phyloP scores from a whole-genome alignment of 2,329 filamentous ascomycete species.

The Leptographium lundbergii region DNA sequence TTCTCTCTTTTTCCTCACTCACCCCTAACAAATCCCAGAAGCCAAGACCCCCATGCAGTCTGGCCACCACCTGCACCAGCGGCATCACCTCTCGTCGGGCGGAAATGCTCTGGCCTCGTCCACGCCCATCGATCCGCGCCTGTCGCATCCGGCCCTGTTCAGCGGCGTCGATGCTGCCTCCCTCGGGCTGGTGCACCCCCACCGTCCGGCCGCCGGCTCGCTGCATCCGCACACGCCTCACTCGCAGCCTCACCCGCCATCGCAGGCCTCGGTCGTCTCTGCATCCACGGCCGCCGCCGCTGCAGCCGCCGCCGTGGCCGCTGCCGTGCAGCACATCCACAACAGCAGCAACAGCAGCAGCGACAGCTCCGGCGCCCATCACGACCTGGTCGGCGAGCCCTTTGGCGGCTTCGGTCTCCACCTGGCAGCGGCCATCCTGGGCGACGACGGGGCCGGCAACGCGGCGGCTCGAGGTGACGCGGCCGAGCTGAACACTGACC shows the following conservation, averaged over 20 bases:
- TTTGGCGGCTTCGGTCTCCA: slow-evolving; percentile 2
- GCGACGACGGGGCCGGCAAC: background rate
- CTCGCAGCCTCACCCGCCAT: background rate
- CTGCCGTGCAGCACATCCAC: background rate
- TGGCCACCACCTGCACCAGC: slow-evolving; percentile 26
- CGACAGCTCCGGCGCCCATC: background rate
- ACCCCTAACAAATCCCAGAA: background rate
- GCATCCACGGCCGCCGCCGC: slow-evolving; percentile 5
- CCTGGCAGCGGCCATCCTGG: slow-evolving; percentile 5
- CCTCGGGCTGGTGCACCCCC: background rate
- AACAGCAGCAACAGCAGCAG: background rate
- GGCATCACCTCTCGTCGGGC: slow-evolving; percentile 15
- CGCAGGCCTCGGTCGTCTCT: background rate
- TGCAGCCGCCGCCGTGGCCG: slow-evolving; percentile 9
- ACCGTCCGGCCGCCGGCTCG: background rate
- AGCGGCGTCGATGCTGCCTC: background rate
- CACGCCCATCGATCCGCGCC: slow-evolving; percentile 2
- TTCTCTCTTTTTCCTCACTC: background rate
- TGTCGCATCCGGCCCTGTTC: background rate
- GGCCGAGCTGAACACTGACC: background rate
- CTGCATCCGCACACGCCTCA: background rate
- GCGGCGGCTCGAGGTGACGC: background rate
- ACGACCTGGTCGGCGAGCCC: background rate
- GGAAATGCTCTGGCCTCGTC: background rate
- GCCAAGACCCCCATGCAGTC: slow-evolving; percentile 20